Conservation (phyloP, 805 yeast species). For the Wickerhamiella spandovensis region DNA sequence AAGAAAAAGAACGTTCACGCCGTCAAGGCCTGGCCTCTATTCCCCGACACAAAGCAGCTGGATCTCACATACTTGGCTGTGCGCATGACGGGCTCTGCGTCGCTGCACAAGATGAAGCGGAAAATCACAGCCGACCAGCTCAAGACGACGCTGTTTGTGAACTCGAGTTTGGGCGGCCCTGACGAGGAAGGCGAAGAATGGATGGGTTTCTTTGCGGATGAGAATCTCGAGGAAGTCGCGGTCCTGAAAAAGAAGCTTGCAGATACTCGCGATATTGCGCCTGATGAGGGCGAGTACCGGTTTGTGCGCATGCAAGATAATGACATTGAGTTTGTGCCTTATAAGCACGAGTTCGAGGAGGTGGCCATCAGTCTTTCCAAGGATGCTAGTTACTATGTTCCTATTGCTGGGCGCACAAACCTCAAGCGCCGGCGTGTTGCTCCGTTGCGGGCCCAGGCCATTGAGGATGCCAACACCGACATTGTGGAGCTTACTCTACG, state of each 20-base stretch:
- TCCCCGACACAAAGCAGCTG: conserved; percentile 86
- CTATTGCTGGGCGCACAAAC: conserved; percentile 63
- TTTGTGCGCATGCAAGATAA: conserved; percentile 50
- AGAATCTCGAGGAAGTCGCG: conserved; percentile 29
- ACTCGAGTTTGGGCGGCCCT: conserved; percentile 45
- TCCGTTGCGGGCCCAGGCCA: conserved; percentile 36
- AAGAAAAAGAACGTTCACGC: conserved; percentile 59
- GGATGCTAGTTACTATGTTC: conserved; percentile 50
- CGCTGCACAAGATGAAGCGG: conserved; percentile 20
- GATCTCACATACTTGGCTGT: conserved; percentile 46
- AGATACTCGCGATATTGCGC: conserved; percentile 29
- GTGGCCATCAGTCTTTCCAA: conserved; percentile 48
- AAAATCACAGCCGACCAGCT: conserved; percentile 18
- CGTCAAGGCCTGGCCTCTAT: conserved; percentile 60
- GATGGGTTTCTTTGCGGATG: conserved; percentile 54
- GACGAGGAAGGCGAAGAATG: conserved; percentile 64
- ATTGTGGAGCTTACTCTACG: conserved; percentile 48
- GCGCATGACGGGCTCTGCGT: conserved; percentile 34
- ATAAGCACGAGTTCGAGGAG: conserved; percentile 42
- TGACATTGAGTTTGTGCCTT: conserved; percentile 43
- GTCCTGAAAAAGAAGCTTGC: conserved; percentile 31
- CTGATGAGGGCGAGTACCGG: conserved; percentile 11
- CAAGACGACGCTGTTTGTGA: conserved; percentile 48
- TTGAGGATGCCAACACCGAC: conserved; percentile 41
- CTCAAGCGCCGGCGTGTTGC: conserved; percentile 76